Base-by-base conservation (phyloP, 2,329 filamentous ascomycete species). In the Penicillium paneum region DNA sequence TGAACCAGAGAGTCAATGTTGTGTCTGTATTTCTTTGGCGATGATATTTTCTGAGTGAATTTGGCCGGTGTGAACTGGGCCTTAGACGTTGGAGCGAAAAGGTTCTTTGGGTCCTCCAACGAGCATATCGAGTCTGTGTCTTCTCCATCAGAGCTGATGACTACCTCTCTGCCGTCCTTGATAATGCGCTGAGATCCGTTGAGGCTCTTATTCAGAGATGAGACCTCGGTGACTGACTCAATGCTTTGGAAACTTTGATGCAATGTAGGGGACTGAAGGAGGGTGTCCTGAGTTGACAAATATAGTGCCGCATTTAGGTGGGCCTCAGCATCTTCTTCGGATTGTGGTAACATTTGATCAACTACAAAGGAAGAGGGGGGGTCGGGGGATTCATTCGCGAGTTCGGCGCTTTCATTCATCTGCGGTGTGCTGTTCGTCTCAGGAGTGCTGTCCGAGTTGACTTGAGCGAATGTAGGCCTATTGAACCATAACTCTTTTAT, bases 71-170 rank as follows among this genome's bases (percentile, higher is more conserved):
- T 12, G 31, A 31, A 31, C 5, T 19, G 36, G 11, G 19, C 26
- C 6, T 56, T 58, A 15, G 40, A 46, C 15, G 26, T 82, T 15
- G 79, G 74, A 19, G 56, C 42, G 31, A 64, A 59, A 1, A 63
- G 38, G 8, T 38, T 38, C 5, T 35, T 79, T 13, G 87, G 76
- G 28, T 81, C 79, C 55, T 81, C 80, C 19, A 84, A 65, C 1
- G 78, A 81, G 48, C 73, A 77, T 54, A 82, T 76, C 0, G 86
- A 87, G 45, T 82, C 79, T 28, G 80, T 81, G 17, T 81, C 81
- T n/a, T 89, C 87, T 10, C 88, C 87, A 64, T 92, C 89, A 0
- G 89, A 91, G 50, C 83, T 86, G 42, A 79, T 80, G 38, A 92
- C 76, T 3, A 79, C 68, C 52, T 79, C 71, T 49, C 78, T 68